A percentile compares a stretch with the other conserved stretches of the same genome.
These are phyloP conservation scores for Suillus plorans DNA, from an alignment of 768 basidiomycete species.

Conservation along the genomic window DNA sequence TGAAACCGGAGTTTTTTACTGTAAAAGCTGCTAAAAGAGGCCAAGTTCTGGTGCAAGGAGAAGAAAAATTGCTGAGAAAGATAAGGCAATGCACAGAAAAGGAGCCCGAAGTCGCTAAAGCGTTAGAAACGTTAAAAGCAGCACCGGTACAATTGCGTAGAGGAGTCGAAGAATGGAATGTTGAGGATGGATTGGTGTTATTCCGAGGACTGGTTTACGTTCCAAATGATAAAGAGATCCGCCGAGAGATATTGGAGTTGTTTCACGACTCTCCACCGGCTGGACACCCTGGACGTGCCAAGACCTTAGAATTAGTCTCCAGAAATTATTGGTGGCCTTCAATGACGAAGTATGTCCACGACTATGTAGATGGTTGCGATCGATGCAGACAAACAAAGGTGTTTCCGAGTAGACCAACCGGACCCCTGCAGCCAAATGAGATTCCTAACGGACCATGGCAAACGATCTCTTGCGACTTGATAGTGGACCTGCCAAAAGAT, in stretches of 20 bases:
- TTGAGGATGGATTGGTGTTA: background rate
- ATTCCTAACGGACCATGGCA: background rate
- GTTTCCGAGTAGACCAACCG: too few species aligned
- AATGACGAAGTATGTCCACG: background rate
- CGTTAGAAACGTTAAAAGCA: too few species aligned
- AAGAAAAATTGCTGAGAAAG: too few species aligned
- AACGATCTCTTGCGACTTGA: conserved; percentile 3
- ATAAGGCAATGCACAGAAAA: too few species aligned
- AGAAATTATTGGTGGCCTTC: background rate
- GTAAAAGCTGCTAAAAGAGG: too few species aligned
- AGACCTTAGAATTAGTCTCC: background rate
- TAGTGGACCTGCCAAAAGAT: background rate
- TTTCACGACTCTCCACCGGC: background rate
- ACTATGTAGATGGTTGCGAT: background rate
- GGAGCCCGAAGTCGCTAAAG: too few species aligned
- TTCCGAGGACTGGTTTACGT: background rate
- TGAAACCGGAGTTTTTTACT: too few species aligned
- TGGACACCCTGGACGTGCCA: background rate
- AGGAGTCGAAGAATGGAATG: too few species aligned
- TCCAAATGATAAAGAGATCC: background rate
- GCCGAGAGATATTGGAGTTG: background rate
- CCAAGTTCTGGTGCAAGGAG: too few species aligned
- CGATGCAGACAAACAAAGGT: background rate
- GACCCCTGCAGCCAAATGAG: too few species aligned
- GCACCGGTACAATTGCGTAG: too few species aligned